Percentiles rank a stretch among this genome's conserved stretches.
Conservation (phyloP, 2,329 filamentous ascomycete genomes). For the Chaetomium sp. region DNA sequence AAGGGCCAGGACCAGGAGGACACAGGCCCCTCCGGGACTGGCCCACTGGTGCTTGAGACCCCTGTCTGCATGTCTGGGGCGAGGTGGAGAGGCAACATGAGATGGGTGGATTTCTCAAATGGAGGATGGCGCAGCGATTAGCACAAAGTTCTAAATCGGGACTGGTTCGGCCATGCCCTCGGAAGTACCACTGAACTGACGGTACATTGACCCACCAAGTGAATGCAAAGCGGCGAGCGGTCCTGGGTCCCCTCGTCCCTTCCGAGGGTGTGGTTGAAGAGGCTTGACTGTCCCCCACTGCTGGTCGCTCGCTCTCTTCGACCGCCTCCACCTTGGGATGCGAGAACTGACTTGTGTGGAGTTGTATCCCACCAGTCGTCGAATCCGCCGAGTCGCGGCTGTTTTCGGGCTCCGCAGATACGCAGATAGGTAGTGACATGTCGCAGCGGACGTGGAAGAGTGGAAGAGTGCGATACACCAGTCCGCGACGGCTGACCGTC, state of each 20-base stretch:
- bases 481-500: background rate
- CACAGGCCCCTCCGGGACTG: slow-evolving; percentile 24
- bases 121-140: slow-evolving; percentile 43
- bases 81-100: slow-evolving; percentile 46
- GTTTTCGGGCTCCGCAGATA: background rate
- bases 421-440: no score
- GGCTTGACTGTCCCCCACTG: slow-evolving; percentile 4
- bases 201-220: slow-evolving; percentile 31
- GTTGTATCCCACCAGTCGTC: background rate
- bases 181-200: slow-evolving; percentile 34
- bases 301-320: background rate
- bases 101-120: slow-evolving; percentile 41
- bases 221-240: slow-evolving; percentile 12
- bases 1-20: slow-evolving; percentile 38
- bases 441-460: background rate
- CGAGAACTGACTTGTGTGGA: background rate
- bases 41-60: slow-evolving; percentile 27
- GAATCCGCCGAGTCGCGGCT: slow-evolving; percentile 6
- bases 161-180: slow-evolving; percentile 33
- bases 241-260: background rate
- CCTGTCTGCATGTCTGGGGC: slow-evolving; percentile 48
- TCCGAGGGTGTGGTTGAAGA: background rate
- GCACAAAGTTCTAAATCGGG: slow-evolving; percentile 45
- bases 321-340: background rate
- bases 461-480: background rate